A percentile compares a stretch with the other conserved stretches of the same genome.
Evolutionary conservation across 2,329 filamentous ascomycete species (phyloP).

Genomic region (Fusarium coicis): DNA sequence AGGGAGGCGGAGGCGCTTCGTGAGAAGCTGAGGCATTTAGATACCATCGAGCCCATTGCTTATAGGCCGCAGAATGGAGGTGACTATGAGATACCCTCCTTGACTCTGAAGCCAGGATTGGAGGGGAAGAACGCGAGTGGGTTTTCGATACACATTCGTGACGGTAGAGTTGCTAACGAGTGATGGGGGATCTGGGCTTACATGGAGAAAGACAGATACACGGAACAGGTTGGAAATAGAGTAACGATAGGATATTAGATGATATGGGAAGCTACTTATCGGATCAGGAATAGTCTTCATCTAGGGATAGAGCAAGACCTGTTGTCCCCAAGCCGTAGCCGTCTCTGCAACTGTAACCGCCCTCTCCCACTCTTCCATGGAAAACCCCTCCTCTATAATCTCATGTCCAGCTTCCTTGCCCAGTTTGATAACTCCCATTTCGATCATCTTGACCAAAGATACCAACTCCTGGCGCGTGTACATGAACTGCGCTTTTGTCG

Average conservation of each 20-base stretch:
- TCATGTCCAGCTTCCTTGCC: conserved; percentile 26
- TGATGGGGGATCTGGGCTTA: too few species aligned
- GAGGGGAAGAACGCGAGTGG: neutral
- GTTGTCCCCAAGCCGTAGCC: conserved; percentile 26
- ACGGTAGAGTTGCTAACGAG: neutral
- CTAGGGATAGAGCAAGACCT: conserved; percentile 15
- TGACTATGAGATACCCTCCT: conserved; percentile 25
- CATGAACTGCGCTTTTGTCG: conserved; percentile 27
- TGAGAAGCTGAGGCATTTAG: conserved; percentile 2
- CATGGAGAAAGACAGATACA: neutral
- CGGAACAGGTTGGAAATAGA: neutral
- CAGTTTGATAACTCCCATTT: conserved; percentile 20
- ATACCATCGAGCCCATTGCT: neutral
- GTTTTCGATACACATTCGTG: neutral
- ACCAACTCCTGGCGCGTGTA: conserved; percentile 19
- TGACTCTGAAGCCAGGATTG: neutral
- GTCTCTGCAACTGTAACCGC: conserved; percentile 9
- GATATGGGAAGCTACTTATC: neutral
- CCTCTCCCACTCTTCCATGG: conserved; percentile 26
- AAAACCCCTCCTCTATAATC: conserved; percentile 5
- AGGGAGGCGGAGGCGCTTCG: neutral
- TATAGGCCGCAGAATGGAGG: conserved; percentile 18
- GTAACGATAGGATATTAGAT: neutral
- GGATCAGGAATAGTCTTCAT: accelerated
- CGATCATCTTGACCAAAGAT: conserved; percentile 27